Evolutionary conservation across 2,329 filamentous ascomycete species (phyloP), one percentile per base, ranked within the genome.

Genomic region (Epichloe hybrida): DNA sequence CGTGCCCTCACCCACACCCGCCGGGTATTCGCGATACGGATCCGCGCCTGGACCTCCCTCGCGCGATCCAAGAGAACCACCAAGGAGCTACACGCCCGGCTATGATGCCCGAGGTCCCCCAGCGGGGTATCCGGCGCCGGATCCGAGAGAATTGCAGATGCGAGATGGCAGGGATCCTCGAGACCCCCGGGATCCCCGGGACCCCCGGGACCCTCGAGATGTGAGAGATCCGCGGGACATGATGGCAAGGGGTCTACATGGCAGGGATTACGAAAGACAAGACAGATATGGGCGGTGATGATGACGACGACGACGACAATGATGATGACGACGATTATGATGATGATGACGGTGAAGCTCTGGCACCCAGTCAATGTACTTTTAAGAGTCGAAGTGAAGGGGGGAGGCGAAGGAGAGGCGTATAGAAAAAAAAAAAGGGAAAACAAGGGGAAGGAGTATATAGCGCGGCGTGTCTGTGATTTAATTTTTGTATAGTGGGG

Each of bases 11-110:
- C 61, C 61, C 9, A 56, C 59, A 0, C 70, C 71, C 53, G 59
- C 71, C 53, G 59, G 64, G 3, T 76, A 74, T 55, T 56, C 66
- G 20, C 68, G 72, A 6, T 75, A 75, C 54, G 63, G 67, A 8
- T 69, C 64, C 13, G 70, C 72, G 3, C 68, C 73, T 2, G 68
- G 62, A 2, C 69, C 70, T 5, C 64, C 61, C 34, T 64, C 68
- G 45, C 67, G 72, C 42, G 72, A 75, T 52, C 67, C 56, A 7
- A 55, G 67, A 54, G 68, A 73, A 9, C 67, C 68, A 1, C 63
- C 63, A 1, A 68, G 73, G 20, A 74, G 70, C 57, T 75, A 72
- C 56, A 74, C 73, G 1, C 72, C 73, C 3, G 67, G 65, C 4
- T 75, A 74, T 50, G 72, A 75, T 31, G 54, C 52, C 6, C 64